Evolutionary conservation across 148 eudicot genomes (phyloP).

Genomic region (Cornus controversa): DNA sequence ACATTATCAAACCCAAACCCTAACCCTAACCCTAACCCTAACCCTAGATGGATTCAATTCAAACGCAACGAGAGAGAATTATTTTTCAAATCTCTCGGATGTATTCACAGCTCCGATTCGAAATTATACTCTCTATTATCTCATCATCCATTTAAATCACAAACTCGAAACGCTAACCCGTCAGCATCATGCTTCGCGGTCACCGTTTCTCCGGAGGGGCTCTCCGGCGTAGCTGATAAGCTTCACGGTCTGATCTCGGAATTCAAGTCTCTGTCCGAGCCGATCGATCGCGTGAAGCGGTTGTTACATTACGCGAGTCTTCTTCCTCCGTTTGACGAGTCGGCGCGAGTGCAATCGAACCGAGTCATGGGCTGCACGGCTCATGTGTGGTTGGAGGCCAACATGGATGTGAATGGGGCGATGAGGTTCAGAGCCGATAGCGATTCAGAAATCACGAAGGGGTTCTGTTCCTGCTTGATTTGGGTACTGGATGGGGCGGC

Average conservation of each 20-base stretch:
- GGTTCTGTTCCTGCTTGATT: slow-evolving; percentile 71
- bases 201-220: no score
- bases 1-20: background rate
- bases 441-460: slow-evolving; percentile 78
- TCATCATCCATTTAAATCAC: background rate
- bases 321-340: slow-evolving; percentile 46
- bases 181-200: background rate
- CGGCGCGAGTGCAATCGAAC: slow-evolving; percentile 39
- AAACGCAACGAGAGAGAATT: background rate
- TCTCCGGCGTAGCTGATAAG: slow-evolving; percentile 16
- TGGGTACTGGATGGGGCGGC: slow-evolving; percentile 60
- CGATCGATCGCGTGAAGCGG: slow-evolving; percentile 80
- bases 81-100: background rate
- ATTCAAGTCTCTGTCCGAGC: slow-evolving; percentile 54
- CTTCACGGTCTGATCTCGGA: slow-evolving; percentile 48
- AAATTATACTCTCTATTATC: background rate
- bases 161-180: background rate
- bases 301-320: slow-evolving; percentile 51
- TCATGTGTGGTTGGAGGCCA: slow-evolving; percentile 64
- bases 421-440: slow-evolving; percentile 63
- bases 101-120: background rate
- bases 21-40: no score
- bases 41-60: slow-evolving; percentile 3
- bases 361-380: slow-evolving; percentile 67
- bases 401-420: slow-evolving; percentile 37